Evolutionary conservation across 2,329 filamentous ascomycete genomes (phyloP).

Genomic region (Fonsecaea erecta): DNA sequence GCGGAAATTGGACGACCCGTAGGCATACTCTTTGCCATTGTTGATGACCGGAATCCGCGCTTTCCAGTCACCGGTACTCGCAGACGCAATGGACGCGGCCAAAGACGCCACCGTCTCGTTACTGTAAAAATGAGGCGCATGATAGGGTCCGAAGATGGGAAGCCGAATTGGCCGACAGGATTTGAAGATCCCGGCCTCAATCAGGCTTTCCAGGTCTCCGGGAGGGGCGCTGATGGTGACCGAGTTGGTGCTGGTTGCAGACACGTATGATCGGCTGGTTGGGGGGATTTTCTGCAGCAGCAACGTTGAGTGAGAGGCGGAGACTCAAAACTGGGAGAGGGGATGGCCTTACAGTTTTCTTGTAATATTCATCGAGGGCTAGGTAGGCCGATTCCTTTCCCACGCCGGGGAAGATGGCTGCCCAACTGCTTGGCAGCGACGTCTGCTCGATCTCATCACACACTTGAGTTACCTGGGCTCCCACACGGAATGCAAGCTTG

Average conservation of each 20-base stretch:
- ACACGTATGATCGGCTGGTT: slow-evolving; percentile 6
- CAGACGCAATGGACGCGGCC: background rate
- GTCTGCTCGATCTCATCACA: slow-evolving; percentile 3
- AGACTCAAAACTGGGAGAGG: background rate
- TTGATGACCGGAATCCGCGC: background rate
- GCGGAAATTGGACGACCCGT: background rate
- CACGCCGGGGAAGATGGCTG: slow-evolving; percentile 2
- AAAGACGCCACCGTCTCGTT: background rate
- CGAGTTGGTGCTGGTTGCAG: slow-evolving; percentile 11
- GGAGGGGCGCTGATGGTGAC: slow-evolving; percentile 15
- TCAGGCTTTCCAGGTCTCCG: background rate
- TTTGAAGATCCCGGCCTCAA: slow-evolving; percentile 3
- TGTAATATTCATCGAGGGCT: background rate
- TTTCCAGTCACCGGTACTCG: background rate
- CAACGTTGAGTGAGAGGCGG: background rate
- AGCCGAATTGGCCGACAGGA: slow-evolving; percentile 3
- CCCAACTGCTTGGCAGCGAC: background rate
- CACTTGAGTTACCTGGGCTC: background rate
- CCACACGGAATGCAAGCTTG: slow-evolving; percentile 7
- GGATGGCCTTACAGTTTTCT: background rate
- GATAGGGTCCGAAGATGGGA: slow-evolving; percentile 8
- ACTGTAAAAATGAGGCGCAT: slow-evolving; percentile 12
- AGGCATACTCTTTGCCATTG: slow-evolving; percentile 7
- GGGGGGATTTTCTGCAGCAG: background rate
- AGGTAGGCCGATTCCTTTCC: slow-evolving; percentile 3